Percentiles rank a stretch among this genome's conserved stretches.
phyloP scores from a whole-genome alignment of 768 basidiomycete species.

The Russula virescens region DNA sequence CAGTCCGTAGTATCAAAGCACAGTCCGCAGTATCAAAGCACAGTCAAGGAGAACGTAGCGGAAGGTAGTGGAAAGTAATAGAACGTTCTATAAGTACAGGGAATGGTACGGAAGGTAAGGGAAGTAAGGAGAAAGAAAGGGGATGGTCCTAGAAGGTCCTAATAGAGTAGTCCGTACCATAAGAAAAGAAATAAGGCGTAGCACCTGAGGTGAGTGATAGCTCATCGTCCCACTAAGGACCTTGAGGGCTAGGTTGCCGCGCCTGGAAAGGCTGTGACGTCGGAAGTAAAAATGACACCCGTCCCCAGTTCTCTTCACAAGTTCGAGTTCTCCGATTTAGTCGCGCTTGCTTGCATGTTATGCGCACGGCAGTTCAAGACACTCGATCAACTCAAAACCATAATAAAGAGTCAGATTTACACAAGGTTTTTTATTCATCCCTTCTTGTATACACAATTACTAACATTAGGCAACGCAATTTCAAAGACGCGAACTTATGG shows the following conservation, averaged over 20 bases:
- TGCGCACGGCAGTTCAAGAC: slow-evolving; percentile 93
- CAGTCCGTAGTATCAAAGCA: no score
- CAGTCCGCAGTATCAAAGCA: no score
- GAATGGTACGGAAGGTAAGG: no score
- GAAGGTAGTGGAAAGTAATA: no score
- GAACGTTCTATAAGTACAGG: no score
- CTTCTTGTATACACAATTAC: not conserved
- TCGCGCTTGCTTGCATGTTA: slow-evolving; percentile 74
- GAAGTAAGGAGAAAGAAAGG: no score
- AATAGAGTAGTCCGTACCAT: no score
- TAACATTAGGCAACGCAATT: slow-evolving; percentile 64
- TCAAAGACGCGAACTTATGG: slow-evolving; percentile 62
- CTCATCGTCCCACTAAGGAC: not conserved
- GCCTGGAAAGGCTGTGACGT: slow-evolving; percentile 8
- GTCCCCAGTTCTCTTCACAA: slow-evolving; percentile 39
- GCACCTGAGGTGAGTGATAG: slow-evolving; percentile 7
- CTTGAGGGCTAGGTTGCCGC: slow-evolving; percentile 11
- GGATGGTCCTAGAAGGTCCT: no score
- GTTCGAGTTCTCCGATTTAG: slow-evolving; percentile 78
- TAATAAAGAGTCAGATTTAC: slow-evolving; percentile 88
- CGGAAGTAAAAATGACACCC: slow-evolving; percentile 25
- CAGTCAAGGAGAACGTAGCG: no score
- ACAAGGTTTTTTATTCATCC: slow-evolving; percentile 67
- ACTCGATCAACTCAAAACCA: slow-evolving; percentile 83
- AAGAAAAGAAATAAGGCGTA: no score